These are phyloP conservation scores for Collybia sp. DNA, from an alignment of 768 basidiomycete species.

Conservation along the genomic window DNA sequence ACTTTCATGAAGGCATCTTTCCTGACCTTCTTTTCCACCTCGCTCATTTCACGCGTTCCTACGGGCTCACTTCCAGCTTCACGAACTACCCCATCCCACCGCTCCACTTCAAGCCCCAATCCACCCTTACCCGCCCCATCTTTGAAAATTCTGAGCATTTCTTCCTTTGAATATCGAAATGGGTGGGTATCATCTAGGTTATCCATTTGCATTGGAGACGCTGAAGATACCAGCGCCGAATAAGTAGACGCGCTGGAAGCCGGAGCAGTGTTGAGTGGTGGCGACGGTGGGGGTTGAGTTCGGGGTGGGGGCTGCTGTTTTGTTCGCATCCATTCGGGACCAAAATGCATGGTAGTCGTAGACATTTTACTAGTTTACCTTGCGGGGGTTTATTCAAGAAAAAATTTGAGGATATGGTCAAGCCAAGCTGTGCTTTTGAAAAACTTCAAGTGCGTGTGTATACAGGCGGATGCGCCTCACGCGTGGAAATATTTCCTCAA, in stretches of 20 bases:
- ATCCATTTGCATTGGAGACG: constrained; percentile 44
- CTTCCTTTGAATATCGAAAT: constrained; percentile 86
- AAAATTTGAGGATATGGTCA: constrained; percentile 11
- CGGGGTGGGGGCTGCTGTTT: constrained; percentile 58
- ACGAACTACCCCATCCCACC: constrained; percentile 85
- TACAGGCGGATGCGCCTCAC: constrained; percentile 19
- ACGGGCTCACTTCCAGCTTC: constrained; percentile 71
- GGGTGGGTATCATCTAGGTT: constrained; percentile 64
- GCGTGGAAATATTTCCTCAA: constrained; percentile 32
- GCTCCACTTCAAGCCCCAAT: constrained; percentile 80
- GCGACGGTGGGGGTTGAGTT: constrained; percentile 52
- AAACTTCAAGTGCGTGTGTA: constrained; percentile 24
- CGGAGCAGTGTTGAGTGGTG: constrained; percentile 42
- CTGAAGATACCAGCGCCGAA: constrained; percentile 63
- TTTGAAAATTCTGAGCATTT: constrained; percentile 77
- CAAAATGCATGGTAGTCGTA: constrained; percentile 80
- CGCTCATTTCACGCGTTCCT: constrained; percentile 73
- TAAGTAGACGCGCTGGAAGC: constrained; percentile 58
- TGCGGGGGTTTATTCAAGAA: constrained; percentile 13
- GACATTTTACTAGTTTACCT: constrained; percentile 35
- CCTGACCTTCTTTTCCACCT: constrained; percentile 84
- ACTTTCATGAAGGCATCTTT: constrained; percentile 7
- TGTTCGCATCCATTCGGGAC: constrained; percentile 90
- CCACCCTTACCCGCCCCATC: constrained; percentile 72
- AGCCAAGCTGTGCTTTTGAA: constrained; percentile 19